Evolutionary conservation across 306 rosid species (phyloP).

Genomic region (Lathyrus oleraceus): DNA sequence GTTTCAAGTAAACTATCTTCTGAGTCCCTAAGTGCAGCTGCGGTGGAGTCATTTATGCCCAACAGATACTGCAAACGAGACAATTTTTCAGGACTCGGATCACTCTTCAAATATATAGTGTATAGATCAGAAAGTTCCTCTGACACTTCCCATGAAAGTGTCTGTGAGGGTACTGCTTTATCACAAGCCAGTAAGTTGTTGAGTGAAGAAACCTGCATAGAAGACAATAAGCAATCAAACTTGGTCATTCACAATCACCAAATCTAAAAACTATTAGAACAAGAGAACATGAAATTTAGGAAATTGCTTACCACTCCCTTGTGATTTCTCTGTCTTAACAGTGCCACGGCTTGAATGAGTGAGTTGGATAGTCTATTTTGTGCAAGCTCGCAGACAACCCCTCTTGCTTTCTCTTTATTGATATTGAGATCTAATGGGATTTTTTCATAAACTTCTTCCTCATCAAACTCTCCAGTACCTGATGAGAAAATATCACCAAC

Average conservation of each 20-base stretch:
- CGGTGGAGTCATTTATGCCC: slow-evolving; percentile 79
- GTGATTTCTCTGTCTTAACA: slow-evolving; percentile 79
- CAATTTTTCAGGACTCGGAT: slow-evolving; percentile 70
- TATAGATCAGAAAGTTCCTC: slow-evolving; percentile 89
- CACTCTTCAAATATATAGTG: slow-evolving; percentile 66
- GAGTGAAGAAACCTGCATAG: slow-evolving; percentile 52
- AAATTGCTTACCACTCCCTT: slow-evolving; percentile 69
- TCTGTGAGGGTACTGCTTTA: slow-evolving; percentile 46
- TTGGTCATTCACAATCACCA: slow-evolving; percentile 11
- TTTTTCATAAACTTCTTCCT: slow-evolving; percentile 87
- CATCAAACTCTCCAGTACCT: slow-evolving; percentile 95
- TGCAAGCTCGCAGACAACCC: slow-evolving; percentile 72
- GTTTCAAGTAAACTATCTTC: slow-evolving; percentile 62
- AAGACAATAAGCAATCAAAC: slow-evolving; percentile 14
- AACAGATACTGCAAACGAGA: slow-evolving; percentile 82
- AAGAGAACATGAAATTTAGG: slow-evolving; percentile 9
- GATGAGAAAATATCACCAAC: slow-evolving; percentile 94
- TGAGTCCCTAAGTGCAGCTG: slow-evolving; percentile 62
- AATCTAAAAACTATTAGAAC: background rate
- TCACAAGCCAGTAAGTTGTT: slow-evolving; percentile 57
- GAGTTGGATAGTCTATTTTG: slow-evolving; percentile 77
- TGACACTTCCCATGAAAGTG: slow-evolving; percentile 53
- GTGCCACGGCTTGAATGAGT: slow-evolving; percentile 83
- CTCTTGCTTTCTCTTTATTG: slow-evolving; percentile 71
- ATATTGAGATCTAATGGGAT: slow-evolving; percentile 86